Conservation (phyloP, 1,139 yeast species). For the Kodamaea plutei region DNA sequence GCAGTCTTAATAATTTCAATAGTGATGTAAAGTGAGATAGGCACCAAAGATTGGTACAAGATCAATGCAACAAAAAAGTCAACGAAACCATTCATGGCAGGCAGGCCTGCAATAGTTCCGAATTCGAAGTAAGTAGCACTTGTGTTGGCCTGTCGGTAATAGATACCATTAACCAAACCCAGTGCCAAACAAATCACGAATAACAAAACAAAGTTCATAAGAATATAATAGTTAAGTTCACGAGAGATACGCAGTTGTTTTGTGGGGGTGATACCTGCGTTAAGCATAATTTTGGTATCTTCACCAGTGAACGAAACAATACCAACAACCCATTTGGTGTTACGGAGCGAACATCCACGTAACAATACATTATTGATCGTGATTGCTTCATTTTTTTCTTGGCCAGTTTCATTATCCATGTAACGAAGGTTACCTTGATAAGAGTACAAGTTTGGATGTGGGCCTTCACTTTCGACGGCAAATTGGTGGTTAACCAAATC, state of each 20-base stretch:
- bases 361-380: conserved; percentile 47
- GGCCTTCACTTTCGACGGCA: conserved; percentile 51
- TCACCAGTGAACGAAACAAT: conserved; percentile 50
- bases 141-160: conserved; percentile 28
- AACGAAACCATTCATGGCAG: conserved; percentile 50
- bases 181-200: conserved; percentile 50
- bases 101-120: conserved; percentile 48
- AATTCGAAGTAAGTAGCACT: conserved; percentile 47
- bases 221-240: conserved; percentile 48
- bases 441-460: conserved; percentile 50
- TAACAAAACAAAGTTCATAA: conserved; percentile 43
- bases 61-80: conserved; percentile 51
- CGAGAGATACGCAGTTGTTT: conserved; percentile 51
- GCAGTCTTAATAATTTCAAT: conserved; percentile 58
- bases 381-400: conserved; percentile 35
- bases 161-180: conserved; percentile 50
- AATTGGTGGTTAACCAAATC: conserved; percentile 41
- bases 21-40: conserved; percentile 56
- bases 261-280: conserved; percentile 56
- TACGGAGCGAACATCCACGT: conserved; percentile 51
- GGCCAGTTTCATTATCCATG: conserved; percentile 11
- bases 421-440: conserved; percentile 49
- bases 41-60: conserved; percentile 55
- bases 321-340: conserved; percentile 55
- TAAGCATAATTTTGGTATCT: conserved; percentile 55